These are phyloP conservation scores for Allium sativum DNA, from an alignment of 106 monocot species.

Conservation along the genomic window DNA sequence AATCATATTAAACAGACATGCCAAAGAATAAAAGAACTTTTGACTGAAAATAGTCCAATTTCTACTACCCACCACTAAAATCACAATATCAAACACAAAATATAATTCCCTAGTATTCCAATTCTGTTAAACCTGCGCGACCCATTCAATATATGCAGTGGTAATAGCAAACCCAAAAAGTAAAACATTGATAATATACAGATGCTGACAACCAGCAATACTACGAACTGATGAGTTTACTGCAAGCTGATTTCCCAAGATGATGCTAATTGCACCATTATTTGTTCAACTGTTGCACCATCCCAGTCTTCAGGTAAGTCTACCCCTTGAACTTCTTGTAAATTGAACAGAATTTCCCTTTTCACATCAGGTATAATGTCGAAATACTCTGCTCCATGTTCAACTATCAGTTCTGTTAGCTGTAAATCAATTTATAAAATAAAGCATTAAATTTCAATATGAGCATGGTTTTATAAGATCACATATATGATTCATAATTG, in stretches of 20 bases:
- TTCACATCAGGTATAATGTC: conserved; percentile 37
- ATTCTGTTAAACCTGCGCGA: neutral
- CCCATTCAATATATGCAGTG: conserved; percentile 4
- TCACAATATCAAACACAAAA: neutral
- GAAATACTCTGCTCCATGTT: conserved; percentile 45
- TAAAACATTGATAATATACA: conserved; percentile 5
- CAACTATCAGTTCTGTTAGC: conserved; percentile 46
- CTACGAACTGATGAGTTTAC: conserved; percentile 32
- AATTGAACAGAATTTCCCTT: conserved; percentile 43
- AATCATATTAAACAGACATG: too few relatives aligned
- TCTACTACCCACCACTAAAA: too few relatives aligned
- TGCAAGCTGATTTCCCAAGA: conserved; percentile 62
- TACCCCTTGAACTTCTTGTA: conserved; percentile 36
- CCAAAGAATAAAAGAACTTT: too few relatives aligned
- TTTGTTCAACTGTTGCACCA: conserved; percentile 31
- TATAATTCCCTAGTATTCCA: neutral
- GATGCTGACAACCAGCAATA: conserved; percentile 1
- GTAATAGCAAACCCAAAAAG: conserved; percentile 5
- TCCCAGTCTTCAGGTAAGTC: conserved; percentile 65
- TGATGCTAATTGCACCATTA: conserved; percentile 54
- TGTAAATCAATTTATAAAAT: conserved; percentile 10
- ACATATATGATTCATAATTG: neutral
- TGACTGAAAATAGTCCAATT: too few relatives aligned
- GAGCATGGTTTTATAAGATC: neutral
- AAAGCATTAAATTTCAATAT: neutral